Percentiles rank a stretch among this genome's conserved stretches.
Conservation (phyloP, 352 stramenopile genomes). For the Aphanomyces invadans region DNA sequence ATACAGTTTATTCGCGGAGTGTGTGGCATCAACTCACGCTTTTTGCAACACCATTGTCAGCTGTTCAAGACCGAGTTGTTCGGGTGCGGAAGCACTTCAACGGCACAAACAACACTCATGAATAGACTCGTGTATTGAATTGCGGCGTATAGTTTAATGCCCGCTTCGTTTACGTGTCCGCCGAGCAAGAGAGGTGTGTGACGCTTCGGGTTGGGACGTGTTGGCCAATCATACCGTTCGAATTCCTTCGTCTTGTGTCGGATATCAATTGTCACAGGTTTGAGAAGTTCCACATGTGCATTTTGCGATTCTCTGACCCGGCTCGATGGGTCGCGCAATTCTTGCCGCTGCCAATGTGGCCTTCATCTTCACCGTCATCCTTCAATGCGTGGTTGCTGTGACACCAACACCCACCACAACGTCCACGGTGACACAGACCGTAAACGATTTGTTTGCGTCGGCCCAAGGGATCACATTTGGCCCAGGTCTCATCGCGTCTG, state of each 20-base stretch:
- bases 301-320: neutral
- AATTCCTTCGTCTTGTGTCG: constrained; percentile 19
- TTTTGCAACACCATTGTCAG: too few species aligned
- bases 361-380: neutral
- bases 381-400: neutral
- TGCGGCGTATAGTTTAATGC: too few species aligned
- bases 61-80: too few species aligned
- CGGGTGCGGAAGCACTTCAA: too few species aligned
- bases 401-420: neutral
- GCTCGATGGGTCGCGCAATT: neutral
- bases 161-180: too few species aligned
- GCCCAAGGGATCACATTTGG: constrained; percentile 12
- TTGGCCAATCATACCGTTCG: neutral
- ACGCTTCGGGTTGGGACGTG: too few species aligned
- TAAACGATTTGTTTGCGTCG: constrained; percentile 12
- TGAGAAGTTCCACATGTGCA: constrained; percentile 32
- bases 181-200: too few species aligned
- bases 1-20: too few species aligned
- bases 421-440: constrained; percentile 5
- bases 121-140: too few species aligned
- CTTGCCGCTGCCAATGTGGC: neutral
- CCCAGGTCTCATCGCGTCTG: constrained; percentile 26
- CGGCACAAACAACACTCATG: too few species aligned
- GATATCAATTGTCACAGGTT: neutral
- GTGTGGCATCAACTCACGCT: too few species aligned